Evolutionary conservation across 1,284 basidiomycete species (phyloP).

Genomic region (Golubevia sp.): DNA sequence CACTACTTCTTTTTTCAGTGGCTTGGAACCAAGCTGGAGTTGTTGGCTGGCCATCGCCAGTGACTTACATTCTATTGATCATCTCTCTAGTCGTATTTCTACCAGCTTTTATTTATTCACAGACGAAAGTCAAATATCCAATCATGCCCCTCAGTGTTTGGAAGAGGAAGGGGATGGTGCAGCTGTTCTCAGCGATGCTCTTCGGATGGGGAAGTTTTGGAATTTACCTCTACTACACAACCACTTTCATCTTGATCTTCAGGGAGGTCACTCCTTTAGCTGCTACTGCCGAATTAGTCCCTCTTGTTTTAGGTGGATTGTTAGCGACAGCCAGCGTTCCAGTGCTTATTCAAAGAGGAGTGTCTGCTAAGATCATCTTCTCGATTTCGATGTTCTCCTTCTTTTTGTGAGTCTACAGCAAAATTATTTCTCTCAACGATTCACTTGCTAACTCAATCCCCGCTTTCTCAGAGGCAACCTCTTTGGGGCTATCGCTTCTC

Average conservation of each 20-base stretch:
- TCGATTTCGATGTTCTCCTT: slow-evolving; percentile 25
- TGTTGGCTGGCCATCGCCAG: slow-evolving; percentile 35
- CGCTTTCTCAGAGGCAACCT: no score
- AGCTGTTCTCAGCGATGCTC: background rate
- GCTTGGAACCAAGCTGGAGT: slow-evolving; percentile 39
- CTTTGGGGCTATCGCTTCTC: slow-evolving; percentile 20
- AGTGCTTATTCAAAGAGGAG: no score
- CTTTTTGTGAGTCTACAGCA: no score
- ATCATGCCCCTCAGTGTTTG: slow-evolving; percentile 32
- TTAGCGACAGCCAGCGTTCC: no score
- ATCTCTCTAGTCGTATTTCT: slow-evolving; percentile 25
- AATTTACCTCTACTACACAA: background rate
- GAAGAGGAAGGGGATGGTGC: slow-evolving; percentile 1
- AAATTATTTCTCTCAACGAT: no score
- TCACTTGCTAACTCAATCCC: no score
- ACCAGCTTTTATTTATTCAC: slow-evolving; percentile 24
- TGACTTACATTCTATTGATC: slow-evolving; percentile 27
- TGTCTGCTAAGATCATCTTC: no score
- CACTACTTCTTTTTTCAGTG: slow-evolving; percentile 39
- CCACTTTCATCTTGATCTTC: no score
- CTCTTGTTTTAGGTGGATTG: no score
- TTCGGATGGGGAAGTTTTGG: slow-evolving; percentile 32
- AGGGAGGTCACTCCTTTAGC: no score
- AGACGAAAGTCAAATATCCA: slow-evolving; percentile 19
- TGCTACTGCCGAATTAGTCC: no score